Evolutionary conservation across 768 basidiomycete species (phyloP), one percentile per base, ranked within the genome.

Genomic region (Termitomyces titanicus): DNA sequence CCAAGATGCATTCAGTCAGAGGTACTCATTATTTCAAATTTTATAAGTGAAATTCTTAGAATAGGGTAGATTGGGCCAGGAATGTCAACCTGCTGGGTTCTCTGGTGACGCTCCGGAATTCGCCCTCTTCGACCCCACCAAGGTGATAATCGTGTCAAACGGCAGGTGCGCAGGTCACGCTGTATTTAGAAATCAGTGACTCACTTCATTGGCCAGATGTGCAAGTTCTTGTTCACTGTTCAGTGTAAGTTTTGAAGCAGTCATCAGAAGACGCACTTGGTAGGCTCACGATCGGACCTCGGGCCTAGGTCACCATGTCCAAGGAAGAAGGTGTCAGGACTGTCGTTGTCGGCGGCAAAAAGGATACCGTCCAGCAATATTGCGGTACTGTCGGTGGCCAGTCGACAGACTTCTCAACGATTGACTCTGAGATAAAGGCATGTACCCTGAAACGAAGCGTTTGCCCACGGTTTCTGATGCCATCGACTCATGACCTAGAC

Each of bases 331-430:
- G 81, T 31, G 78, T 75, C 24, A 80, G 71, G 61, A 82, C 79
- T 7, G 78, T 80, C n/a, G 81, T 85, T 3, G 60, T 81, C n/a
- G 82, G 82, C 24, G 84, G 83, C 34, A 76, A 75, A 61, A 63
- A 72, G 11, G 72, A 67, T 47, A 66, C 75, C 9, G 66, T 64
- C 37, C 83, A 84, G 60, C 75, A 84, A 61, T 85, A 83, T 62
- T 83, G 81, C 58, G 84, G 84, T 18, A 79, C 76, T 35, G 83
- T 85, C 29, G 83, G 82, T n/a, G 83, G 83, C 0, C 80, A 86
- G 66, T 82, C 80, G 4, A 78, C 79, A 2, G 77, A 79, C 59
- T 85, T 79, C 64, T 73, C 78, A 1, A 76, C 72, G n/a, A 79
- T 85, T 11, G 82, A 85, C 62, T 81, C 81, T 12, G 78, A 84